Evolutionary conservation across 2,329 filamentous ascomycete species (phyloP), one percentile per base, ranked within the genome.

Genomic region (Aurifilum marmelostoma): DNA sequence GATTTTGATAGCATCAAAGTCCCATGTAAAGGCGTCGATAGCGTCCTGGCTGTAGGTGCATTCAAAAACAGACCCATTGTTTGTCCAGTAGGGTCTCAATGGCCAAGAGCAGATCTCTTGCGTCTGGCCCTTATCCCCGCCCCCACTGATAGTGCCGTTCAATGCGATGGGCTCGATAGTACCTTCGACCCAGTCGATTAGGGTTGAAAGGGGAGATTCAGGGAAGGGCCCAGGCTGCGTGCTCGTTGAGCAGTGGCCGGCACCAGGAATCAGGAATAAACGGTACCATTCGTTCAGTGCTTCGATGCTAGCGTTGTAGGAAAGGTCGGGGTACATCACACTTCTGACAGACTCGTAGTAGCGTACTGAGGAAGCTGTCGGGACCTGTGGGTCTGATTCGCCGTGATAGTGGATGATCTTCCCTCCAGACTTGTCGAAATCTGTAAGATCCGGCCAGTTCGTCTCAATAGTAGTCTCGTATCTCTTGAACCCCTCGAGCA

Each of bases 341-440:
- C 73, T 73, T 27, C 84, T 81, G 18, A 88, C 86, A 9, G 83
- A 80, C 65, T 88, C 79, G 18, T 68, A 67, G 66, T 74, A 73
- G 21, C 67, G 56, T 3, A 85, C 80, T 0, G 83, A 85, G 0
- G 81, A 83, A 2, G 77, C 83, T 1, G 84, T 74, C 7, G 85
- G 84, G 67, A 88, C 79, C 12, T 76, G 78, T 16, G 77, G 75
- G 73, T 87, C 85, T 0, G 81, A 80, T 75, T 87, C 84, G 64
- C 84, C 85, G 74, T 87, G 85, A 76, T 81, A 84, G 72, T 84
- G 83, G 3, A 87, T 77, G 11, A 87, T 73, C 73, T 87, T 87
- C 37, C 82, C 83, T 34, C 84, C 85, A 0, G 77, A 73, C 0
- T 75, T 71, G 29, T 81, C 76, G 76, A 85, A 84, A 12, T 75